These are phyloP conservation scores for Clonostachys sp. DNA, from an alignment of 2,329 filamentous ascomycete species.

Conservation along the genomic window DNA sequence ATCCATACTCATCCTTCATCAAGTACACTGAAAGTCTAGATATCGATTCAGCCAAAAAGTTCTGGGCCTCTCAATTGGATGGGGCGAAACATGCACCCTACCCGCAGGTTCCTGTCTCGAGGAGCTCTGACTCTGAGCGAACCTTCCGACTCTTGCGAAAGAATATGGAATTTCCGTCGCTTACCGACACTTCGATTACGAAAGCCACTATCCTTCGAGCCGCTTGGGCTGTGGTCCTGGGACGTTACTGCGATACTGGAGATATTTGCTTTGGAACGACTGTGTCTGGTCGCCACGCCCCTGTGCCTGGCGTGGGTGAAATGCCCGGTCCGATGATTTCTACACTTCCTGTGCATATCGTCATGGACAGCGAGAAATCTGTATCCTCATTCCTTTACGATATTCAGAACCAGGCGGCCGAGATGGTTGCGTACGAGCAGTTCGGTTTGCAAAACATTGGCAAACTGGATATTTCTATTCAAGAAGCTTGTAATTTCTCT, in stretches of 20 bases:
- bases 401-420: conserved; percentile 3
- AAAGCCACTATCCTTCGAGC: conserved; percentile 8
- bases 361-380: conserved; percentile 1
- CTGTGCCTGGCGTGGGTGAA: conserved; percentile 3
- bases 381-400: conserved; percentile 4
- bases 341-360: conserved; percentile 6
- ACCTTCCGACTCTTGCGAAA: background rate
- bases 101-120: background rate
- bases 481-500: conserved; percentile 7
- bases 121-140: background rate
- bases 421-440: conserved; percentile 8
- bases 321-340: conserved; percentile 9
- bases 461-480: conserved; percentile 2
- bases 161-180: background rate
- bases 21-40: conserved; percentile 28
- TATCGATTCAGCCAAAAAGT: background rate
- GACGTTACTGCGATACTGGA: conserved; percentile 21
- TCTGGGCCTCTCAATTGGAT: background rate
- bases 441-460: conserved; percentile 11
- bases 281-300: conserved; percentile 10
- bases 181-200: background rate
- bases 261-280: conserved; percentile 17
- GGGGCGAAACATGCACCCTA: conserved; percentile 5
- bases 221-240: conserved; percentile 1
- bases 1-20: conserved; percentile 32